A percentile compares a stretch with the other conserved stretches of the same genome.
phyloP scores from a whole-genome alignment of 768 basidiomycete species.

The Ephemerocybe angulata region DNA sequence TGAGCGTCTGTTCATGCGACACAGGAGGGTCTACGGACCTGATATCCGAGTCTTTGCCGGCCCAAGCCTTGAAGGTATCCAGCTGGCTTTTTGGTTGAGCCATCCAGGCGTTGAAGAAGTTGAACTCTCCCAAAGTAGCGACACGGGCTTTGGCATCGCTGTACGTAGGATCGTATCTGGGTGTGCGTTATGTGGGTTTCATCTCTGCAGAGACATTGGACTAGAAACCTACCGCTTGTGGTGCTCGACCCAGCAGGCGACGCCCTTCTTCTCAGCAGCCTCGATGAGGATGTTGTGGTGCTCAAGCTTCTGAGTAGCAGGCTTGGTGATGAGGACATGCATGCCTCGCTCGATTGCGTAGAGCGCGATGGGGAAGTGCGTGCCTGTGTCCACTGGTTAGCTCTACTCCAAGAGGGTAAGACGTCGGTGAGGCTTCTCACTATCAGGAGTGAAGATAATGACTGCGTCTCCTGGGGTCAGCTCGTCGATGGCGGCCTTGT shows the following conservation, averaged over 20 bases:
- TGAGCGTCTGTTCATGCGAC: slow-evolving; percentile 9
- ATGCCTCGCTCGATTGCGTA: slow-evolving; percentile 83
- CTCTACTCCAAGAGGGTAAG: neutral
- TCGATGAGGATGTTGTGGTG: slow-evolving; percentile 79
- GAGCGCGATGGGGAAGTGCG: slow-evolving; percentile 80
- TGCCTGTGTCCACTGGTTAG: slow-evolving; percentile 42
- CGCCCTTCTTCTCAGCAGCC: slow-evolving; percentile 73
- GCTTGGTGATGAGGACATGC: slow-evolving; percentile 92
- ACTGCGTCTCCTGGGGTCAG: slow-evolving; percentile 83
- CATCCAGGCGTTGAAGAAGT: slow-evolving; percentile 98
- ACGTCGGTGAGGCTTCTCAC: slow-evolving; percentile 36
- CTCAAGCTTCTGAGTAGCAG: slow-evolving; percentile 80
- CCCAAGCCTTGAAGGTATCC: slow-evolving; percentile 94
- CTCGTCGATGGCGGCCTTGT: slow-evolving; percentile 76
- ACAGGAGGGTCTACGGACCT: slow-evolving; percentile 39
- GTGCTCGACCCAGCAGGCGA: slow-evolving; percentile 92
- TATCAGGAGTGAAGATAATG: slow-evolving; percentile 91
- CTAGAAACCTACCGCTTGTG: slow-evolving; percentile 65
- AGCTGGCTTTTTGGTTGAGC: slow-evolving; percentile 94
- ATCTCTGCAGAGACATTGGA: neutral
- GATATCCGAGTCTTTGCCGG: slow-evolving; percentile 91
- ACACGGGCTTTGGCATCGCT: slow-evolving; percentile 84
- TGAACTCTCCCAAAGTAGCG: slow-evolving; percentile 79
- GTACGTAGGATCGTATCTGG: slow-evolving; percentile 85
- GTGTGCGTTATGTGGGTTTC: too few relatives aligned